These are phyloP conservation scores for Amanita subjunquillea DNA, from an alignment of 768 basidiomycete genomes.

Conservation along the genomic window DNA sequence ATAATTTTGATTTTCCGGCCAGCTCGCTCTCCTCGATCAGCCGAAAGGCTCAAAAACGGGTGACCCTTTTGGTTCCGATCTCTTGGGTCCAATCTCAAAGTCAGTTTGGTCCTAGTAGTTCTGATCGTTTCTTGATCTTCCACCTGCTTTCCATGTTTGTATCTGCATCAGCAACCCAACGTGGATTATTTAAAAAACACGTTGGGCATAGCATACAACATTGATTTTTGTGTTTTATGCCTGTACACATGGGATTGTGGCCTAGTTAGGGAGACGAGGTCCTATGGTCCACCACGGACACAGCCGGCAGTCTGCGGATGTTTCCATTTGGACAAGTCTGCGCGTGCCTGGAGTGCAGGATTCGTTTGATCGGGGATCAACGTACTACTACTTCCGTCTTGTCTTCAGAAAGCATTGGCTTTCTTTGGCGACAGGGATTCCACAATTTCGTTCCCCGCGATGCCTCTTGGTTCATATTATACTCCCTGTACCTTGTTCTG, in stretches of 20 bases:
- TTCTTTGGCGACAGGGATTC: conserved; percentile 9
- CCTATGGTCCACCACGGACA: background rate
- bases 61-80: conserved; percentile 24
- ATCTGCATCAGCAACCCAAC: conserved; percentile 3
- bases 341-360: conserved; percentile 24
- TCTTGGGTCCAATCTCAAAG: conserved; percentile 13
- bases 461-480: conserved; percentile 11
- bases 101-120: conserved; percentile 5
- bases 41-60: conserved; percentile 22
- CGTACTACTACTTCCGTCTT: conserved; percentile 24
- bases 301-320: conserved; percentile 26
- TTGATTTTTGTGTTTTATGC: background rate
- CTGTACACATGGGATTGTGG: background rate
- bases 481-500: conserved; percentile 19
- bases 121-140: conserved; percentile 1
- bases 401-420: conserved; percentile 16
- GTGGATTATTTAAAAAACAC: conserved; percentile 7
- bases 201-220: conserved; percentile 6
- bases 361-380: conserved; percentile 60
- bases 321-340: conserved; percentile 13
- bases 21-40: conserved; percentile 40
- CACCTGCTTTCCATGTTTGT: background rate
- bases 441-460: conserved; percentile 21
- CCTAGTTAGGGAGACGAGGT: background rate
- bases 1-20: conserved; percentile 33